Conservation (phyloP, 257 asterid species). For the Craterostigma plantagineum region DNA sequence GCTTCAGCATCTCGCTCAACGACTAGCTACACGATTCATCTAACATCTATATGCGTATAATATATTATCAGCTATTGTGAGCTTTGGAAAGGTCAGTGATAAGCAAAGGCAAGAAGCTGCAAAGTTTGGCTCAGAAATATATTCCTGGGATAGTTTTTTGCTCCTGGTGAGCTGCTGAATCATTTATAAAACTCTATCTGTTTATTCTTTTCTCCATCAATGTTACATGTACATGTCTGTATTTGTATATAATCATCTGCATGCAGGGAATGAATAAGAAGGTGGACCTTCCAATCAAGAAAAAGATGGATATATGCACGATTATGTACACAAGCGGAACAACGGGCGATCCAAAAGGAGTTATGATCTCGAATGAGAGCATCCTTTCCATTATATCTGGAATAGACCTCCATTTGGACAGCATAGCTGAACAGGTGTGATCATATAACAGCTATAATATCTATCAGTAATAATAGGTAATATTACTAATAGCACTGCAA, state of each 20-base stretch:
- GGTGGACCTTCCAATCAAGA: conserved; percentile 68
- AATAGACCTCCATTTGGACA: conserved; percentile 36
- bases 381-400: conserved; percentile 72
- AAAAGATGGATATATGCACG: conserved; percentile 70
- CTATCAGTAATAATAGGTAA: too few relatives aligned
- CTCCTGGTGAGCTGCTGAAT: conserved; percentile 64
- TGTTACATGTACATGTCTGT: neutral
- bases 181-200: too few relatives aligned
- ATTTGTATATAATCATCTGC: conserved; percentile 19
- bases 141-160: conserved; percentile 76
- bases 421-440: conserved; percentile 59
- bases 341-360: conserved; percentile 98
- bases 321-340: conserved; percentile 99
- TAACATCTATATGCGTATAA: conserved; percentile 9
- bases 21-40: conserved; percentile 8
- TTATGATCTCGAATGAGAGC: conserved; percentile 74
- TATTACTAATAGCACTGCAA: too few relatives aligned
- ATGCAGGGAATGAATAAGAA: conserved; percentile 62
- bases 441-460: too few relatives aligned
- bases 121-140: conserved; percentile 34
- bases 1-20: conserved; percentile 9
- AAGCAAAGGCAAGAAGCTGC: conserved; percentile 54
- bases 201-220: too few relatives aligned
- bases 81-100: conserved; percentile 62
- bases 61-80: conserved; percentile 51